Conservation (phyloP, 164 flowering plant species). For the Nelumbo lutea region DNA sequence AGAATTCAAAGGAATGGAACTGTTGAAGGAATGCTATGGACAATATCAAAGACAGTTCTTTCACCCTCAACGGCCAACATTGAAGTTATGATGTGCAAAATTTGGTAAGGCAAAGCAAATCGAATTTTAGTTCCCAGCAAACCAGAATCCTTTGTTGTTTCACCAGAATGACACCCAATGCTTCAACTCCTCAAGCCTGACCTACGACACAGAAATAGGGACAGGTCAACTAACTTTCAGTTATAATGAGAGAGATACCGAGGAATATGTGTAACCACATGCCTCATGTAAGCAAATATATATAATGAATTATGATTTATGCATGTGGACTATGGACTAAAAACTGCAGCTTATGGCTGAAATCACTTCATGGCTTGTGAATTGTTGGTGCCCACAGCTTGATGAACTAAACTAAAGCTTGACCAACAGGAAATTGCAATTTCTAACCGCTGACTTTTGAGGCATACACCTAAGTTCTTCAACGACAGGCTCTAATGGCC, state of each 20-base stretch:
- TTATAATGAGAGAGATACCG: neutral
- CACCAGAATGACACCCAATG: neutral
- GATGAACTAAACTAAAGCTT: neutral
- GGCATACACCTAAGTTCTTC: too few species aligned
- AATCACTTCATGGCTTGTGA: too few species aligned
- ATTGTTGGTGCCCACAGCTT: too few species aligned
- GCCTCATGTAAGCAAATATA: too few species aligned
- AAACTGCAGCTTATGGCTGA: too few species aligned
- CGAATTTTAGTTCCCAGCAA: too few species aligned
- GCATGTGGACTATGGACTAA: too few species aligned
- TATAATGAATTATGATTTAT: too few species aligned
- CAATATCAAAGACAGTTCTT: neutral
- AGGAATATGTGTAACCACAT: too few species aligned
- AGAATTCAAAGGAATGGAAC: neutral
- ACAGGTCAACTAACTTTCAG: neutral
- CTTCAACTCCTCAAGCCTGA: neutral
- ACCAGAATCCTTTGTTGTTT: neutral
- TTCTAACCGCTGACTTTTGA: too few species aligned
- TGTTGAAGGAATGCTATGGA: neutral
- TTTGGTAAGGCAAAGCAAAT: neutral
- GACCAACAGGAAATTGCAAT: neutral
- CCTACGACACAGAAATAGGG: constrained; percentile 6
- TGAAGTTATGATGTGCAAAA: neutral
- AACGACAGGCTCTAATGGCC: too few species aligned
- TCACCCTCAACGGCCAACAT: neutral